A percentile compares a stretch with the other conserved stretches of the same genome.
Evolutionary conservation across 1,284 basidiomycete genomes (phyloP).

Genomic region (Taiwanofungus camphoratus): DNA sequence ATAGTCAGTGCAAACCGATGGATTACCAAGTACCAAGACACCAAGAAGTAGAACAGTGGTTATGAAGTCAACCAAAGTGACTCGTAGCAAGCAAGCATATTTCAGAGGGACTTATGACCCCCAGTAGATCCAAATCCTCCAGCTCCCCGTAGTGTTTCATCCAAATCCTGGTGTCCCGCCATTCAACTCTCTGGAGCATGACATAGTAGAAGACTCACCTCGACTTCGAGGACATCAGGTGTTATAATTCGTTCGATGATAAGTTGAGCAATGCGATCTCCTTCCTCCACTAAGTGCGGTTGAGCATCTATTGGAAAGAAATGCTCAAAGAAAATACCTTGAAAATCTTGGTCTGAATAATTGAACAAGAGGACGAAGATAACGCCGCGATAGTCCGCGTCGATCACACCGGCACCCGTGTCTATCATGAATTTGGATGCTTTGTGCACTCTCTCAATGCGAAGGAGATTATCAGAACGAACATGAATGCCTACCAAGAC

Average conservation of each 20-base stretch:
- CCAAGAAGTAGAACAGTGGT: too few species aligned
- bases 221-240: conserved; percentile 81
- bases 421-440: conserved; percentile 97
- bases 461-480: too few species aligned
- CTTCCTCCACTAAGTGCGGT: conserved; percentile 64
- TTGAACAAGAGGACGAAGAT: conserved; percentile 97
- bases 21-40: too few species aligned
- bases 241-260: conserved; percentile 90
- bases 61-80: too few species aligned
- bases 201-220: conserved; percentile 44
- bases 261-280: conserved; percentile 92
- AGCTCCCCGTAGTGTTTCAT: conserved; percentile 79
- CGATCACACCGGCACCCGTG: conserved; percentile 94
- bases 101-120: conserved; percentile 49
- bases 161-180: conserved; percentile 54
- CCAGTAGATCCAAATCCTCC: conserved; percentile 96
- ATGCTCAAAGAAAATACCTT: conserved; percentile 46
- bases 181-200: not conserved
- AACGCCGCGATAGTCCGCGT: conserved; percentile 91
- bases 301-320: conserved; percentile 17
- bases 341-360: conserved; percentile 82
- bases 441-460: too few species aligned
- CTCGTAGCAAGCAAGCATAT: too few species aligned
- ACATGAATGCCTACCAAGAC: conserved; percentile 59
- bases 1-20: too few species aligned